Evolutionary conservation across 2,329 filamentous ascomycete genomes (phyloP).

Genomic region (Trichophyton mentagrophytes): DNA sequence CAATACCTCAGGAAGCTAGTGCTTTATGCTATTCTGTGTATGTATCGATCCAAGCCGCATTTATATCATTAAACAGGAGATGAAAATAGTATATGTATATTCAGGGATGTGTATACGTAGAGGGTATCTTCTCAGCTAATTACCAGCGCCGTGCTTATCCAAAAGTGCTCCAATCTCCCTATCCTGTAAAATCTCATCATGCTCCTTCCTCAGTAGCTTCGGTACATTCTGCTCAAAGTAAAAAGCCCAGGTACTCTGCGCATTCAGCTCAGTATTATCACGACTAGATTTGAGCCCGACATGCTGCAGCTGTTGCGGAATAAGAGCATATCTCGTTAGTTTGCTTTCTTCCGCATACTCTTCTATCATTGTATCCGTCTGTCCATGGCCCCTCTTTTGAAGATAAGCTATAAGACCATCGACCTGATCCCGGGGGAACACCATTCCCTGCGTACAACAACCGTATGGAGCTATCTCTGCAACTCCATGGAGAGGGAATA

Average conservation of each 20-base stretch:
- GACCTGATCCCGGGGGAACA: constrained; percentile 20
- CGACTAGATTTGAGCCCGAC: constrained; percentile 21
- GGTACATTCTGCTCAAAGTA: constrained; percentile 20
- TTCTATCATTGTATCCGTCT: constrained; percentile 20
- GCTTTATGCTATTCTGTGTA: too few relatives aligned
- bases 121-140: neutral
- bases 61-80: neutral
- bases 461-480: constrained; percentile 19
- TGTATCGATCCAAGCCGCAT: neutral
- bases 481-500: constrained; percentile 16
- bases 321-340: constrained; percentile 25
- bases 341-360: constrained; percentile 15
- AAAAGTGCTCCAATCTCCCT: constrained; percentile 2
- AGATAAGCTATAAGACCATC: constrained; percentile 14
- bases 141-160: neutral
- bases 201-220: constrained; percentile 13
- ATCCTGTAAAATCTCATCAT: constrained; percentile 10
- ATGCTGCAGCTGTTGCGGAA: constrained; percentile 20
- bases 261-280: constrained; percentile 18
- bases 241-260: constrained; percentile 20
- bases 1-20: neutral
- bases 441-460: constrained; percentile 24
- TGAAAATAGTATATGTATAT: neutral
- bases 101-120: neutral
- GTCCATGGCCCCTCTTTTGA: constrained; percentile 11